Percentiles rank a stretch among this genome's conserved stretches.
Evolutionary conservation across 1,284 basidiomycete species (phyloP).

Genomic region (Apiotrichum domesticum): DNA sequence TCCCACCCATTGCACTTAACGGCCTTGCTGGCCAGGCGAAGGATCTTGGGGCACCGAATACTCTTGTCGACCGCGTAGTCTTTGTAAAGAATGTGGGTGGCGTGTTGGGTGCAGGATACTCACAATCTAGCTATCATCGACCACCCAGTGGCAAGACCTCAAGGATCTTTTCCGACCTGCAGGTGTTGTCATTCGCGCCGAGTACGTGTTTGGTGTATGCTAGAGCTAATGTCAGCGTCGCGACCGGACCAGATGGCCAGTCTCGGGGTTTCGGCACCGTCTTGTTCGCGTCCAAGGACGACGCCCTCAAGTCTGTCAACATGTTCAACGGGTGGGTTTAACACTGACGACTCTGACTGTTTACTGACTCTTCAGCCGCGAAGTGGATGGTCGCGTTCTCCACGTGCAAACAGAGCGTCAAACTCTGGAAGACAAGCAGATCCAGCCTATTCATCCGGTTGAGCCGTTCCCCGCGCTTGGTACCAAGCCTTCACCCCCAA

Average conservation of each 20-base stretch:
- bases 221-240: constrained; percentile 51
- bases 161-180: constrained; percentile 87
- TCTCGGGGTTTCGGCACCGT: constrained; percentile 85
- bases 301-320: constrained; percentile 76
- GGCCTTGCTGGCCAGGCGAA: constrained; percentile 32
- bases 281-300: constrained; percentile 70
- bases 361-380: constrained; percentile 19
- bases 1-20: constrained; percentile 23
- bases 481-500: constrained; percentile 3
- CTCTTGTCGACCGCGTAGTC: constrained; percentile 52
- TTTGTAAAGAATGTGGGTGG: constrained; percentile 59
- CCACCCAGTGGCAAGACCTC: constrained; percentile 96
- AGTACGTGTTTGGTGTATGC: constrained; percentile 41
- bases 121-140: constrained; percentile 71
- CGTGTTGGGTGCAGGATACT: background rate
- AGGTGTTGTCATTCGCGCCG: constrained; percentile 78
- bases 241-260: constrained; percentile 74
- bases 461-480: constrained; percentile 15
- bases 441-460: constrained; percentile 15
- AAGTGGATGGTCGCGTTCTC: constrained; percentile 38
- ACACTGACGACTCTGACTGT: background rate
- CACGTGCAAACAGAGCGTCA: constrained; percentile 41
- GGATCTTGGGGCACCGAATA: constrained; percentile 35
- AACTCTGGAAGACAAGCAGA: constrained; percentile 18
- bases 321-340: constrained; percentile 74